Evolutionary conservation across 768 basidiomycete species (phyloP), one percentile per base, ranked within the genome.

Genomic region (Stropharia rugosoannulata): DNA sequence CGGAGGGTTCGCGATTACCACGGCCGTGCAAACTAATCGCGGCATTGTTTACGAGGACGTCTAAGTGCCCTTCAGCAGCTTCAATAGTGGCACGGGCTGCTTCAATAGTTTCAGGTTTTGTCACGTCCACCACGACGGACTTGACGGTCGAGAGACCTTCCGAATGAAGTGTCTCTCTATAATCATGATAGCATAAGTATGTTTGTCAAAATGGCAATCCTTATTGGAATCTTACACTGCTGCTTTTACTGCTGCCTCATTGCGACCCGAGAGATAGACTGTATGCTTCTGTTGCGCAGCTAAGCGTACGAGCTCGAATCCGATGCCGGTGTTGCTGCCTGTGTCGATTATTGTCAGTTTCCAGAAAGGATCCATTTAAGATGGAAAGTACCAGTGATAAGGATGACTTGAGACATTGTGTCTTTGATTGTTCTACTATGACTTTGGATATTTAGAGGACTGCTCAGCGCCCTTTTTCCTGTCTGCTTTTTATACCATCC

Each of bases 11-110:
- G 57, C 78, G 75, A 53, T 57, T 41, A 3, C 48, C 57, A 32
- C 1, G 29, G 4, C 55, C 51, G 36, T 58, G 44, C 29, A 57
- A 57, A 36, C 42, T 46, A 64, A 54, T 63, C 64, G 75, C 78
- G 25, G 76, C 78, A 51, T 78, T 79, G 63, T 79, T 79, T 25
- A 80, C 73, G 35, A 80, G 70, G 4, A 77, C 71, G 59, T 80
- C 75, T 29, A 80, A 66, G 13, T 64, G 68, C 0, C 77, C 77
- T 54, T 76, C 75, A 2, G 61, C 67, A 7, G 68, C 66, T 51
- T 74, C 70, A 41, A 79, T 74, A 16, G 54, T 53, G 1, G 67
- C 66, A 37, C 66, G 70, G 0, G 78, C 75, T 12, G 69, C 65
- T 9, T 61, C 54, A 35, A 77, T 68, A 5, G 73, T 70, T 1